Evolutionary conservation across 1,284 basidiomycete genomes (phyloP).

Genomic region (Pyrrhoderma lamaoense): DNA sequence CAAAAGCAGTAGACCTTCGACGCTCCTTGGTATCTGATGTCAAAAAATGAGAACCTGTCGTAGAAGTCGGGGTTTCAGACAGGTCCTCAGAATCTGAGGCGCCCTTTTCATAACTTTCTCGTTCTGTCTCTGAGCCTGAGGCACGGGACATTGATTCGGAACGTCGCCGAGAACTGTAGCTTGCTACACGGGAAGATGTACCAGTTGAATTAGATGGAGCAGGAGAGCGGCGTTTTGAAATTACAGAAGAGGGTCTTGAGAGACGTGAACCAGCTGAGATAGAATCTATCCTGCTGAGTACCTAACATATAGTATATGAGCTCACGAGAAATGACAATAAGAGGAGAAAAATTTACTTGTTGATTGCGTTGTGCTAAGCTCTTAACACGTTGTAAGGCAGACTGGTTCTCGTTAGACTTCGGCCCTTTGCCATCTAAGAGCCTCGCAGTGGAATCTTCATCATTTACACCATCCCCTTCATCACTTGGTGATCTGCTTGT

Average conservation of each 20-base stretch:
- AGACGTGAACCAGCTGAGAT: constrained; percentile 46
- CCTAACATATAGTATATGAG: constrained; percentile 33
- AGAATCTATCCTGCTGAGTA: constrained; percentile 58
- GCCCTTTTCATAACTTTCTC: constrained; percentile 39
- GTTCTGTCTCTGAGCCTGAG: constrained; percentile 73
- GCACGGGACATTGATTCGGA: constrained; percentile 20
- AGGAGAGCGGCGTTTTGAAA: constrained; percentile 25
- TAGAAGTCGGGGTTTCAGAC: constrained; percentile 34
- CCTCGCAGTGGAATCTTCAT: constrained; percentile 61
- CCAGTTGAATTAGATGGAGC: constrained; percentile 28
- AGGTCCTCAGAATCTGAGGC: constrained; percentile 36
- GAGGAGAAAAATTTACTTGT: constrained; percentile 40
- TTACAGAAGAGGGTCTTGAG: constrained; percentile 34
- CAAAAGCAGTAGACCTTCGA: constrained; percentile 46
- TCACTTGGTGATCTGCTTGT: constrained; percentile 32
- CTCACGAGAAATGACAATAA: not conserved
- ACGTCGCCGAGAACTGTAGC: not conserved
- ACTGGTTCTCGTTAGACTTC: constrained; percentile 31
- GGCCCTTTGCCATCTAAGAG: constrained; percentile 30
- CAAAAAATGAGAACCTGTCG: constrained; percentile 24
- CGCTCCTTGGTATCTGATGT: constrained; percentile 33
- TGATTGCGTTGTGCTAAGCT: constrained; percentile 64
- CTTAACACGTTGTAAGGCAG: constrained; percentile 58
- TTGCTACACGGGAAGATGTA: constrained; percentile 20
- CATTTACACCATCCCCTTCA: constrained; percentile 35